phyloP scores from a whole-genome alignment of 805 yeast species.

The Teunomyces tritomae region DNA sequence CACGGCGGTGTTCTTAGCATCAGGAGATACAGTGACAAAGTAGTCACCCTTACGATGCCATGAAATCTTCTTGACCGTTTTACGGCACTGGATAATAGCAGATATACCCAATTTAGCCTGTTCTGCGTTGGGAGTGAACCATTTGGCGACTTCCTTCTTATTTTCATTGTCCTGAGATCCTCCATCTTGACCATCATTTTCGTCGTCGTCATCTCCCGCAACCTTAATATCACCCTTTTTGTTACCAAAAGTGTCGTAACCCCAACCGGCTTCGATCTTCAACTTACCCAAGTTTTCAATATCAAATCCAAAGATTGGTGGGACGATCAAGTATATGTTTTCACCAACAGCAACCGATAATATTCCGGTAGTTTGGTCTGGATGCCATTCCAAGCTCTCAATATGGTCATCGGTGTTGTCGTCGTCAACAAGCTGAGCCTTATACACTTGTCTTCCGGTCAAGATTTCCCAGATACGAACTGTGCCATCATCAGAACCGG shows the following conservation, averaged over 20 bases:
- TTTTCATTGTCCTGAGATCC: conserved; percentile 11
- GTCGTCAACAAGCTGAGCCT: conserved; percentile 48
- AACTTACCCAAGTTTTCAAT: conserved; percentile 78
- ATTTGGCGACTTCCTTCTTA: conserved; percentile 62
- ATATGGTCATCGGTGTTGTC: conserved; percentile 70
- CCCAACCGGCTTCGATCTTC: conserved; percentile 87
- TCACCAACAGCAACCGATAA: conserved; percentile 86
- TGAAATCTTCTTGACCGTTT: conserved; percentile 72
- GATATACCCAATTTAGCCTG: conserved; percentile 65
- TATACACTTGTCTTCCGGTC: conserved; percentile 91
- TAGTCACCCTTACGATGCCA: conserved; percentile 99
- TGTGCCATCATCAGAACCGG: conserved; percentile 96
- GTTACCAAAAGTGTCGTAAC: conserved; percentile 66
- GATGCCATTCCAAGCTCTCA: conserved; percentile 88
- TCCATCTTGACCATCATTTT: conserved; percentile 21
- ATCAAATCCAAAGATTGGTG: conserved; percentile 88
- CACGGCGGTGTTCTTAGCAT: conserved; percentile 82
- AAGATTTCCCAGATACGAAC: conserved; percentile 95
- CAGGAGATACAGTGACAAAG: conserved; percentile 95
- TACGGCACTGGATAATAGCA: conserved; percentile 63
- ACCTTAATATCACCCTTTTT: conserved; percentile 40
- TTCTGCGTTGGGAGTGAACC: conserved; percentile 75
- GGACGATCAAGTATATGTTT: conserved; percentile 71
- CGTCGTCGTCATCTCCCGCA: conserved; percentile 41
- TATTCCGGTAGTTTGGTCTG: conserved; percentile 68